phyloP scores from a whole-genome alignment of 2,329 filamentous ascomycete genomes.

The Helicocarpus griseus region DNA sequence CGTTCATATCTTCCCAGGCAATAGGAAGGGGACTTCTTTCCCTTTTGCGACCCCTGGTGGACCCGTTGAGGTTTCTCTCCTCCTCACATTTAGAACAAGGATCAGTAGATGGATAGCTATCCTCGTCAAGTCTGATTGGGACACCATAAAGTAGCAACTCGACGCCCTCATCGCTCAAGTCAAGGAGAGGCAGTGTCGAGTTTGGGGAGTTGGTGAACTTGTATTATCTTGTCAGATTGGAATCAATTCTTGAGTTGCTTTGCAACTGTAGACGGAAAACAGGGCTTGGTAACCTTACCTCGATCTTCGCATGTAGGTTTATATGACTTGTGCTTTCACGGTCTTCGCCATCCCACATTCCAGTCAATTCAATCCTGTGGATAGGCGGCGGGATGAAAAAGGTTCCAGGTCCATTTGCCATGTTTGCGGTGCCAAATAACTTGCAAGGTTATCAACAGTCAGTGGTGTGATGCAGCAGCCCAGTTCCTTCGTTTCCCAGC shows the following conservation, averaged over 20 bases:
- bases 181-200: background rate
- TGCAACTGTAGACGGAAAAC: background rate
- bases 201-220: background rate
- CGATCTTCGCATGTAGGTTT: conserved; percentile 19
- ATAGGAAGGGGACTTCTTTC: background rate
- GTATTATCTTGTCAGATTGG: conserved; percentile 1
- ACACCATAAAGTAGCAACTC: background rate
- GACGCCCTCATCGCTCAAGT: background rate
- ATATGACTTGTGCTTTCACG: conserved; percentile 15
- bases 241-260: background rate
- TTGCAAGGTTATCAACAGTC: too few relatives aligned
- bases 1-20: background rate
- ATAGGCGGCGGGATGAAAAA: conserved; percentile 8
- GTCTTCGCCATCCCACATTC: conserved; percentile 21
- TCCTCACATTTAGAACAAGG: too few relatives aligned
- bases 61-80: background rate
- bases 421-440: background rate
- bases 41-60: background rate
- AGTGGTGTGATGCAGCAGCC: too few relatives aligned
- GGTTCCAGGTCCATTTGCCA: background rate
- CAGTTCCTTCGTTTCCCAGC: too few relatives aligned
- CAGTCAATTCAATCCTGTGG: conserved; percentile 22
- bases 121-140: background rate
- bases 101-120: background rate
- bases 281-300: conserved; percentile 16